Conservation (phyloP, 352 stramenopile species). For the Hyaloperonospora arabidopsidis region DNA sequence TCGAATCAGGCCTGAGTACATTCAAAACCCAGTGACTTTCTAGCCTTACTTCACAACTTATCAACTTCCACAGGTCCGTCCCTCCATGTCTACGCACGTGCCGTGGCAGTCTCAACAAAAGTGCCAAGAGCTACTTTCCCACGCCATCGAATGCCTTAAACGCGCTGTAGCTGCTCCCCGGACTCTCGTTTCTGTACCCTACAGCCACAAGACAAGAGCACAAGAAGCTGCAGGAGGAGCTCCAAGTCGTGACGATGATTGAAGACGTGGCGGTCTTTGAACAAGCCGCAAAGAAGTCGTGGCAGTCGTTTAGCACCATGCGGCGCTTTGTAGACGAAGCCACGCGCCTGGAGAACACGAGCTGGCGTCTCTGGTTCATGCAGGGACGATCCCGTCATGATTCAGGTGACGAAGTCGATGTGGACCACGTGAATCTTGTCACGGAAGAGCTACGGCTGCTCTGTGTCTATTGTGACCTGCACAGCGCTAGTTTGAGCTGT, state of each 20-base stretch:
- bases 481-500: constrained; percentile 61
- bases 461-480: constrained; percentile 80
- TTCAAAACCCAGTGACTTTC: no score
- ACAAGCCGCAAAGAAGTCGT: constrained; percentile 69
- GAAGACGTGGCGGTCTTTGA: constrained; percentile 52
- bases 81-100: no score
- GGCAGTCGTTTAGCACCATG: constrained; percentile 85
- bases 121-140: background rate
- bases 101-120: no score
- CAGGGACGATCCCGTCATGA: constrained; percentile 22
- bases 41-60: no score
- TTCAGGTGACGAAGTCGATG: constrained; percentile 18
- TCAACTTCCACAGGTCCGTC: no score
- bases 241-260: constrained; percentile 18
- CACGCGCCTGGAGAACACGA: constrained; percentile 73
- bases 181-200: no score
- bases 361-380: constrained; percentile 79
- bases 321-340: constrained; percentile 79
- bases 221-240: no score
- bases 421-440: constrained; percentile 15
- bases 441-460: constrained; percentile 8
- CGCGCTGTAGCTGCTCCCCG: no score
- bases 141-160: constrained; percentile 13
- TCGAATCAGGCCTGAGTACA: no score
- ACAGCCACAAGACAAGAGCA: no score